Base-by-base conservation (phyloP, 768 basidiomycete species). In the Coprinopsis marcescibilis region DNA sequence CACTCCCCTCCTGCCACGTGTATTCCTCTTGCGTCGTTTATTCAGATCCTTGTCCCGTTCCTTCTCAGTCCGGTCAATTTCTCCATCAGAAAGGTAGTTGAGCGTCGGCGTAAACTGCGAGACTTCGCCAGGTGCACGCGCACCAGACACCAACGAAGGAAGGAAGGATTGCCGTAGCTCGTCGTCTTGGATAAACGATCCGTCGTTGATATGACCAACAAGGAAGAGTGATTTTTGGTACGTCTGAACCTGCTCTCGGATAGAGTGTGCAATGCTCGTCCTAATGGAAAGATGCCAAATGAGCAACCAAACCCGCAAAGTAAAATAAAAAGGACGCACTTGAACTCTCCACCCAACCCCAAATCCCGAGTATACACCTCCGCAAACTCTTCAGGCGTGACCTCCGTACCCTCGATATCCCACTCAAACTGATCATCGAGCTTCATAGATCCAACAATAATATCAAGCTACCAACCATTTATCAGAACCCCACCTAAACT, bases 361-460 rank as follows among this genome's bases (percentile, higher is more conserved):
- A 99, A 68, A 54, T 99, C 96, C 17, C 79, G 77, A 1, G 81
- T 71, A 60, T 96, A 95, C 0, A 84, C 75, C 52, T 87, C 85
- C 5, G 96, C 91, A 63, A 98, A 98, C 20, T 85, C 82, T 65
- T 99, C 96, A 0, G 95, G 94, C 0, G 85, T 85, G 2, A 89
- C 85, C 37, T 76, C 72, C 17, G 71, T 66, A 46, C 87, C 91
- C 55, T 85, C 85, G 29, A 97, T 65, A 62, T 99, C 95, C 96
- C 96, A 99, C 61, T 98, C 96, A 58, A 98, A 95, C 58, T 93
- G 88, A 65, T 99, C 96, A 46, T 91, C 88, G 19, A 99, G 76
- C 63, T 94, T 93, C 69, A 93, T 80, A 5, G 85, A 81, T 19
- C 91, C 95, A 46, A 94, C 85, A 45, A 92, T 89, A 65, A 98